Evolutionary conservation across 2,329 filamentous ascomycete species (phyloP), one percentile per base, ranked within the genome.

Genomic region (Calonectria pauciramosa): DNA sequence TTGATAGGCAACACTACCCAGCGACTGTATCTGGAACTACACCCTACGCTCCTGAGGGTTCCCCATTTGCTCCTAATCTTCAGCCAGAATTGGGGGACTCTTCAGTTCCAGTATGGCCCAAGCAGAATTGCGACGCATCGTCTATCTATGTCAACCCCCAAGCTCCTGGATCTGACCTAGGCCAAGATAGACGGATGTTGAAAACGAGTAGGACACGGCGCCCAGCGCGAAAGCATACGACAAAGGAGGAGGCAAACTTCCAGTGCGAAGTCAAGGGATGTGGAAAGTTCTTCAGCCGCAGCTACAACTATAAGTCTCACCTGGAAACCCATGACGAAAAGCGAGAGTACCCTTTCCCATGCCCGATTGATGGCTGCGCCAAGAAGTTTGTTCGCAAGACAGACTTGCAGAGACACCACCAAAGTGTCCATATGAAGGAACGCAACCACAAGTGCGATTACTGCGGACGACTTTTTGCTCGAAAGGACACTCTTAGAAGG

Each of bases 291-390:
- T 98, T 98, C 83, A 95, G 94, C 77, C 89, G 96, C 75, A 93
- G 92, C 80, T 97, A 96, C 87, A 98, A 98, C 85, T 95, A 93
- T 86, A 96, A 94, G 81, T 94, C 95, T 36, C 96, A 98, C 83
- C 90, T 96, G 89, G 93, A 96, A 81, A 96, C 93, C 1, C 96
- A 98, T 82, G 92, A 97, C 81, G 92, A 94, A 18, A 90, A 91
- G 73, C 90, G 94, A 71, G 91, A 91, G 80, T 94, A 94, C 80
- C 92, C 93, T 0, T 94, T 95, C 80, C 88, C 89, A 1, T 98
- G 96, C 84, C 86, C 87, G 1, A 86, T 92, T 36, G 84, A 88
- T 3, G 90, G 89, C 68, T 98, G 96, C 85, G 89, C 86, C 78
- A 95, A 94, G 86, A 91, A 91, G 67, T 98, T 98, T 84, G 94